Evolutionary conservation across 2,329 filamentous ascomycete species (phyloP).

Genomic region (Pyrenophora tritici-repentis): DNA sequence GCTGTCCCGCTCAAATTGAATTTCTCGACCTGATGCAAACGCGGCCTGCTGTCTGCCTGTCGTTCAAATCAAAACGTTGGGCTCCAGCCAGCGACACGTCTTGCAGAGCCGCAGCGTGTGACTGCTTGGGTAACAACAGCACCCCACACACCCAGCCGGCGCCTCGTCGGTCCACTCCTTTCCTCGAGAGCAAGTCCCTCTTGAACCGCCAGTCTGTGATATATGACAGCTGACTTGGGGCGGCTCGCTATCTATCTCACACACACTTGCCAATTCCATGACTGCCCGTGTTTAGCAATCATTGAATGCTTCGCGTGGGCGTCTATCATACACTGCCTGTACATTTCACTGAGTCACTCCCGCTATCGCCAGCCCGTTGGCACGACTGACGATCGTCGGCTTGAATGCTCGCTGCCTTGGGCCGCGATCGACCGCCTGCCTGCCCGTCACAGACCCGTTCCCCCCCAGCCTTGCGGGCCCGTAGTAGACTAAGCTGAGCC

Average conservation of each 20-base stretch:
- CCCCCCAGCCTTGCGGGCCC: slow-evolving; percentile 2
- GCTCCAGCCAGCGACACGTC: not conserved
- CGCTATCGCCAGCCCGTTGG: not conserved
- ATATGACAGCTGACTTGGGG: slow-evolving; percentile 9
- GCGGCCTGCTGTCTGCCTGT: not conserved
- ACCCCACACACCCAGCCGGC: slow-evolving; percentile 4
- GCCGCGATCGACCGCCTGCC: slow-evolving; percentile 10
- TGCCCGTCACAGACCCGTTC: slow-evolving; percentile 6
- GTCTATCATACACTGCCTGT: too few relatives aligned
- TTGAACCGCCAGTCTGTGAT: slow-evolving; percentile 7
- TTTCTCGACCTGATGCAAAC: too few relatives aligned
- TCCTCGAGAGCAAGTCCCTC: slow-evolving; percentile 1
- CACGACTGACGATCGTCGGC: slow-evolving; percentile 15
- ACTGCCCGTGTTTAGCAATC: slow-evolving; percentile 5
- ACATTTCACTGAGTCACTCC: too few relatives aligned
- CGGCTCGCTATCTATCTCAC: not conserved
- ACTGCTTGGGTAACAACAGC: slow-evolving; percentile 1
- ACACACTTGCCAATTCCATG: not conserved
- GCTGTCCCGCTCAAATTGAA: too few relatives aligned
- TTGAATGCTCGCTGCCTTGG: slow-evolving; percentile 8
- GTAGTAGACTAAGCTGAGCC: not conserved
- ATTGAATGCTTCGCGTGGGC: slow-evolving; percentile 1
- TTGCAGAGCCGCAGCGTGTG: not conserved
- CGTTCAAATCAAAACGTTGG: not conserved
- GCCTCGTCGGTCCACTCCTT: slow-evolving; percentile 14